Evolutionary conservation across 345 rosid genomes (phyloP).

Genomic region (Eucalyptus curtisii): DNA sequence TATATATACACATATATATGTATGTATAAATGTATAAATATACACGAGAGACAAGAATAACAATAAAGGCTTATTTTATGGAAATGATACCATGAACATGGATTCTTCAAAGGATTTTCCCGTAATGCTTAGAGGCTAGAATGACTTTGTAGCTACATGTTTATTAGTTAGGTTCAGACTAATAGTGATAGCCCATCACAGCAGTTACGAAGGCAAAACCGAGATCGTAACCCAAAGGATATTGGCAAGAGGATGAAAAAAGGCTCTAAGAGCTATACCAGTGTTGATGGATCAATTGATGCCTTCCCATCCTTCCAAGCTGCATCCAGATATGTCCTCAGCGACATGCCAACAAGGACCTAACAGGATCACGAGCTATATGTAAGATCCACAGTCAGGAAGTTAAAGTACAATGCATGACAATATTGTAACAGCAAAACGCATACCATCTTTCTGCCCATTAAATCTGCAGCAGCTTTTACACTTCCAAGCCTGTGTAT

Average conservation of each 20-base stretch:
- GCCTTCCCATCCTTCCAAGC: constrained; percentile 99
- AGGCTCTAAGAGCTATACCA: constrained; percentile 31
- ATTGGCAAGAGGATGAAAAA: background rate
- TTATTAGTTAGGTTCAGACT: background rate
- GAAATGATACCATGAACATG: background rate
- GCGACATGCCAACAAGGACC: constrained; percentile 98
- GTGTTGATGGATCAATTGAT: constrained; percentile 86
- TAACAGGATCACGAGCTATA: background rate
- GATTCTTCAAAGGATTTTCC: background rate
- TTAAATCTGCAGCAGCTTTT: constrained; percentile 92
- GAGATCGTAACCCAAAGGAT: background rate
- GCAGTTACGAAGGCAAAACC: background rate
- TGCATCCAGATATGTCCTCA: constrained; percentile 90
- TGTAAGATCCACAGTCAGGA: background rate
- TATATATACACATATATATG: background rate
- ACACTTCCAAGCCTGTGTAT: constrained; percentile 97
- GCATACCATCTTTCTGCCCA: constrained; percentile 83
- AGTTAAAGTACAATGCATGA: background rate
- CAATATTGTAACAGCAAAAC: background rate
- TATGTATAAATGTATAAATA: too few relatives aligned
- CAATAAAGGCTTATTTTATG: background rate
- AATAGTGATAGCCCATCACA: background rate
- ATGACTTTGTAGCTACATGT: background rate
- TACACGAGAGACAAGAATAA: background rate
- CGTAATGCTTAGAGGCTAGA: background rate